Evolutionary conservation across 1,139 yeast species (phyloP).

Genomic region (Suhomyces coccinellae): DNA sequence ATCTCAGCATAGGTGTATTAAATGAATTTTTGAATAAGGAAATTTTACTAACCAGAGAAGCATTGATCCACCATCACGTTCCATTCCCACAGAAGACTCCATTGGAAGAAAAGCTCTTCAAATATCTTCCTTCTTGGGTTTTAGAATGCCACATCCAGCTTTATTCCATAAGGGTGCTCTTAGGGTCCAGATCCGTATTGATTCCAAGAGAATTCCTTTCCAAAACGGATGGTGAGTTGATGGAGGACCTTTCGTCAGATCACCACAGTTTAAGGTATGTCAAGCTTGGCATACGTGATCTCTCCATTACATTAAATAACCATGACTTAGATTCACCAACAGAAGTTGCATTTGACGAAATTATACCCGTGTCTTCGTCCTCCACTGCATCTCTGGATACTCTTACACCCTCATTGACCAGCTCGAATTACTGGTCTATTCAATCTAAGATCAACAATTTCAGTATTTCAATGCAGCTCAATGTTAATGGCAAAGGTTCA

Average conservation of each 20-base stretch:
- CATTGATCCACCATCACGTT: background rate
- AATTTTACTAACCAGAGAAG: constrained; percentile 18
- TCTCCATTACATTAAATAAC: constrained; percentile 15
- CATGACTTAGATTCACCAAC: constrained; percentile 1
- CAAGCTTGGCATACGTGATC: constrained; percentile 12
- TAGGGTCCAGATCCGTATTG: constrained; percentile 65
- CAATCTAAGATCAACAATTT: constrained; percentile 16
- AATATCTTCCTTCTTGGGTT: constrained; percentile 50
- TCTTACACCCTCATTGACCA: constrained; percentile 15
- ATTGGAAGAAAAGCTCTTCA: constrained; percentile 30
- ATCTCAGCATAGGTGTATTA: constrained; percentile 31
- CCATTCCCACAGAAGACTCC: background rate
- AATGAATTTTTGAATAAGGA: constrained; percentile 31
- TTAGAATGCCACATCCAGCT: constrained; percentile 36
- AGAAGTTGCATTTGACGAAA: constrained; percentile 1
- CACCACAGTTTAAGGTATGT: constrained; percentile 41
- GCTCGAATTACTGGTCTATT: constrained; percentile 23
- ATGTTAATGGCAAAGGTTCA: constrained; percentile 16
- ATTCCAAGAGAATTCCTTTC: constrained; percentile 46
- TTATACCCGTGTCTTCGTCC: constrained; percentile 10
- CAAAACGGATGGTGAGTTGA: constrained; percentile 30
- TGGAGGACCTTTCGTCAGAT: constrained; percentile 38
- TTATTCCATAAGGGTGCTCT: constrained; percentile 29
- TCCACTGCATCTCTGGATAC: constrained; percentile 28
- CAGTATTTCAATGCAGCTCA: constrained; percentile 31